phyloP scores from a whole-genome alignment of 768 basidiomycete genomes.

The Calocera cornea region DNA sequence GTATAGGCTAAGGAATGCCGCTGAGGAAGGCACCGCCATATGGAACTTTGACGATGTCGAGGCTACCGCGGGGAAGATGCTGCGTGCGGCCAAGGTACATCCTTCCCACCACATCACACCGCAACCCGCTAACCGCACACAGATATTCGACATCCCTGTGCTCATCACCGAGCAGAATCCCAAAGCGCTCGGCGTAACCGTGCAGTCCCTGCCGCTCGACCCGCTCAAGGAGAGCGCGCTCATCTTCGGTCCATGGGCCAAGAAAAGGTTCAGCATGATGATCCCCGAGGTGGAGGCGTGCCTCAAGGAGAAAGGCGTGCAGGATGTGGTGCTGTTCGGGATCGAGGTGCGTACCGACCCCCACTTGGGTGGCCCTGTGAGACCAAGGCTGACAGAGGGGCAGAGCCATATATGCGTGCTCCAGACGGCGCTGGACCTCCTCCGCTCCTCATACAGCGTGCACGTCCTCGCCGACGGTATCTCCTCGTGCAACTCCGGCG shows the following conservation, averaged over 20 bases:
- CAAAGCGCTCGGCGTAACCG: constrained; percentile 31
- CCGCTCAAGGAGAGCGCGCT: constrained; percentile 38
- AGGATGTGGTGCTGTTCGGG: constrained; percentile 60
- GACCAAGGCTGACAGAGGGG: background rate
- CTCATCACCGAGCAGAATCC: constrained; percentile 78
- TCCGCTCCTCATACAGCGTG: constrained; percentile 37
- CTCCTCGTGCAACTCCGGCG: constrained; percentile 66
- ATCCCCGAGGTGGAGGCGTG: constrained; percentile 47
- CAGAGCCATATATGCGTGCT: constrained; percentile 84
- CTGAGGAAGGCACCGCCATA: constrained; percentile 36
- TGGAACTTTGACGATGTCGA: constrained; percentile 60
- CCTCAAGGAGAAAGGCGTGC: constrained; percentile 32
- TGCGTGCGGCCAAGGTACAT: constrained; percentile 55
- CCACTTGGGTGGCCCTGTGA: background rate
- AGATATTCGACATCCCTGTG: constrained; percentile 56
- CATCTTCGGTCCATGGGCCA: constrained; percentile 51
- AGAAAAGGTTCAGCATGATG: constrained; percentile 78
- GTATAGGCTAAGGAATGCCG: constrained; percentile 13
- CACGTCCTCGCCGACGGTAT: constrained; percentile 75
- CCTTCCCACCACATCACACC: constrained; percentile 6
- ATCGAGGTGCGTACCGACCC: constrained; percentile 56
- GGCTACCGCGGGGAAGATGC: constrained; percentile 56
- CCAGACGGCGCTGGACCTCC: constrained; percentile 64
- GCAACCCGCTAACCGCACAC: background rate
- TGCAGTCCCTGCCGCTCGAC: constrained; percentile 7